Evolutionary conservation across 176 grass and related monocot species (phyloP).

Genomic region (Sorghum bicolor): DNA sequence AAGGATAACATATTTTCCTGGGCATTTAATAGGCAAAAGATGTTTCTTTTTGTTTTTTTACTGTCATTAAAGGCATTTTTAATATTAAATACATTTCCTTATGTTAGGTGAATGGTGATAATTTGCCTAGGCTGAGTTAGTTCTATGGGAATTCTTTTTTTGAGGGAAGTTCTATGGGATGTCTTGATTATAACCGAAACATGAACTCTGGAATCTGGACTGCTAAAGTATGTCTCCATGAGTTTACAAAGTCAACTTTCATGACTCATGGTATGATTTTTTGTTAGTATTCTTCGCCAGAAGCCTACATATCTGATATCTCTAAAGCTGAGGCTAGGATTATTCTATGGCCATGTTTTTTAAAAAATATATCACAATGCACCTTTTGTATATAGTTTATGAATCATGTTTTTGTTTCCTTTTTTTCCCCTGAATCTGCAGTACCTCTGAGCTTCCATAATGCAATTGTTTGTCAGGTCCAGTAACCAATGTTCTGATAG

Average conservation of each 20-base stretch:
- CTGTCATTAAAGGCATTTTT: background rate
- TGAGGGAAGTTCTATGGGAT: background rate
- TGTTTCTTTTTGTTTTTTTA: background rate
- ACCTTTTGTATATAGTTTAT: conserved; percentile 8
- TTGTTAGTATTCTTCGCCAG: background rate
- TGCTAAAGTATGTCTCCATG: background rate
- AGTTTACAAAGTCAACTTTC: background rate
- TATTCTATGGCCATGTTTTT: background rate
- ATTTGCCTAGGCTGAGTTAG: conserved; percentile 12
- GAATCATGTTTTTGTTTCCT: background rate
- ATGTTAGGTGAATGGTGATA: background rate
- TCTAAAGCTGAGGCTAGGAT: background rate
- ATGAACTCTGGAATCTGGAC: background rate
- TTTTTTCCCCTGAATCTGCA: background rate
- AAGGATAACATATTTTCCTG: background rate
- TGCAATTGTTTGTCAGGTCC: conserved; percentile 39
- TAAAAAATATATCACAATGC: background rate
- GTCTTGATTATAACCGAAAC: background rate
- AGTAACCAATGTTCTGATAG: conserved; percentile 63
- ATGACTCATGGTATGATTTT: background rate
- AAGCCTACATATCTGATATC: background rate
- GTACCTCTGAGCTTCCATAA: background rate
- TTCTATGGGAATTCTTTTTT: background rate
- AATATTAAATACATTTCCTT: background rate
- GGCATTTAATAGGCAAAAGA: background rate